Base-by-base conservation (phyloP, 2,329 filamentous ascomycete species). In the Xylaria polymorpha region DNA sequence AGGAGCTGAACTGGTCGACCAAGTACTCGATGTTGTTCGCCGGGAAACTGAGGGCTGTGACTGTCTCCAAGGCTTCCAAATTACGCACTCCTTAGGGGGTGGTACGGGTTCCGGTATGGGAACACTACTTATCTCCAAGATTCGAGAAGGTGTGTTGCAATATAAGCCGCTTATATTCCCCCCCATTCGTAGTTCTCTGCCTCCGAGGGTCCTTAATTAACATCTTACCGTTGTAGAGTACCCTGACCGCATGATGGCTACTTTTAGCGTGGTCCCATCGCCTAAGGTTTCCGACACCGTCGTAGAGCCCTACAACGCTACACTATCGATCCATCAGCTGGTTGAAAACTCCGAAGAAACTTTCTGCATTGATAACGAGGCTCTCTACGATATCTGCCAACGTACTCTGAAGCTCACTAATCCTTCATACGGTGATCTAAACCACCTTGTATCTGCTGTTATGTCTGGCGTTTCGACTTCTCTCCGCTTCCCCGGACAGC, bases 301-400 rank as follows among this genome's bases (percentile, higher is more conserved):
- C 79, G 96, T 99, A 79, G 96, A 99, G 89, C 96, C 96, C 77
- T 99, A 99, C 90, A 99, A 99, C 87, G 96, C 96, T 80, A 99
- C 96, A 72, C 93, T 99, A 79, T 99, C 96, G 79, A 90, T 99
- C 77, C 96, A 99, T 87, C 96, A 99, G 89, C 90, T 99, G 77
- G 96, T 99, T 77, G 96, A 99, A 90, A 98, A 99, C 91, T 98
- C 96, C 59, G 96, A 99, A 83, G 94, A 97, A 92, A 99, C 96
- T 83, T 99, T 98, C 91, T 99, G 96, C 87, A 99, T 99, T 84
- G 96, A 99, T 85, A 99, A 99, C 88, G 95, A 99, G 90, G 96
- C 96, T 83, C 91, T 99, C 77, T 99, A 99, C 89, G 96, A 99
- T 82, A 99, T 99, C 80, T 99, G 96, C 93, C 98, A 98, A 93